A percentile compares a stretch with the other conserved stretches of the same genome.
These are phyloP conservation scores for Salinomyces thailandicus DNA, from an alignment of 2,329 filamentous ascomycete genomes.

Conservation along the genomic window DNA sequence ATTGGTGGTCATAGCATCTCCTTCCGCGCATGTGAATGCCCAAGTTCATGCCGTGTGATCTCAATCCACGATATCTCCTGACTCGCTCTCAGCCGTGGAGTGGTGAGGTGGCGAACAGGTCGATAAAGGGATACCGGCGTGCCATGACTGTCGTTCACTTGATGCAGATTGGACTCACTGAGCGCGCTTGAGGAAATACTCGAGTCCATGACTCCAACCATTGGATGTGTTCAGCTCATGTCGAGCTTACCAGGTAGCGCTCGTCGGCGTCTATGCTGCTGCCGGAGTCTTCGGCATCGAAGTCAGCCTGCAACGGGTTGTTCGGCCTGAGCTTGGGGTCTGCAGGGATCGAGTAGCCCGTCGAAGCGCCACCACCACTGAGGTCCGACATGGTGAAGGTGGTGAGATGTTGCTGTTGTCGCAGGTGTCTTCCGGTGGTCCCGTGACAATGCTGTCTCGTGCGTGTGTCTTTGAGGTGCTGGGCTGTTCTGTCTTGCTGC, in stretches of 20 bases:
- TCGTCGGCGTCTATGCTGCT: constrained; percentile 27
- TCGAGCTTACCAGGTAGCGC: constrained; percentile 26
- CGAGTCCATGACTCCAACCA: constrained; percentile 9
- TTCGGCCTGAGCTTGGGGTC: constrained; percentile 12
- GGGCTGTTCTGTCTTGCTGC: too few relatives aligned
- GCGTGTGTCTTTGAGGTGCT: too few relatives aligned
- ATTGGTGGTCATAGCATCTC: constrained; percentile 30
- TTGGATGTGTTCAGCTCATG: background rate
- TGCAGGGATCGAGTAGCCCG: background rate
- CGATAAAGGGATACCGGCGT: constrained; percentile 25
- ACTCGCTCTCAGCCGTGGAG: constrained; percentile 9
- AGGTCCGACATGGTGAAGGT: too few relatives aligned
- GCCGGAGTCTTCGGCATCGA: constrained; percentile 17
- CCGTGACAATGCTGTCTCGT: too few relatives aligned
- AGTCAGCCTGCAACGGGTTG: constrained; percentile 26
- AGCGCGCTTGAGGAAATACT: constrained; percentile 14
- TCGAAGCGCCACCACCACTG: too few relatives aligned
- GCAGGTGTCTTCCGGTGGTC: too few relatives aligned
- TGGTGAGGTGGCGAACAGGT: constrained; percentile 12
- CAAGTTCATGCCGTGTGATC: constrained; percentile 31
- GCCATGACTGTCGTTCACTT: constrained; percentile 25
- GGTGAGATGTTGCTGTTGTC: too few relatives aligned
- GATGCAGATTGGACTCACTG: constrained; percentile 24
- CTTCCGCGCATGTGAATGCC: constrained; percentile 32
- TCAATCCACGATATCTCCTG: constrained; percentile 22